These are phyloP conservation scores for Aureobasidium musti DNA, from an alignment of 2,329 filamentous ascomycete species.

Conservation along the genomic window DNA sequence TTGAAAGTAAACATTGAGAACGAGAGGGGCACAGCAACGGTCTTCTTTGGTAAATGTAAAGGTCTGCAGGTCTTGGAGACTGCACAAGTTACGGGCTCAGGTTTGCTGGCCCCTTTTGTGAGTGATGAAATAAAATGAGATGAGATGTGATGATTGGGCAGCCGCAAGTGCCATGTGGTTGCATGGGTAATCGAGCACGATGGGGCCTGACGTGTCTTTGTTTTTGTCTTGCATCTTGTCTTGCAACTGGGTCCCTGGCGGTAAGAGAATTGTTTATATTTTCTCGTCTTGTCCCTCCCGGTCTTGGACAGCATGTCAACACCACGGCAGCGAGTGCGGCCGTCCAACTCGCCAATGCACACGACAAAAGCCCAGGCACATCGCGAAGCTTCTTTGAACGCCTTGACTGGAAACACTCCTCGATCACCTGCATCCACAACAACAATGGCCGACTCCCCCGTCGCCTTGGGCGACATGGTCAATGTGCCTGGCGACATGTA, in stretches of 20 bases:
- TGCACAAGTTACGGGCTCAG: too few relatives aligned
- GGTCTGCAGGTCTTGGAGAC: background rate
- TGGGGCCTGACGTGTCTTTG: conserved; percentile 25
- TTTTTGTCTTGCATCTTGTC: conserved; percentile 21
- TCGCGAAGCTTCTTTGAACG: conserved; percentile 69
- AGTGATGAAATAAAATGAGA: background rate
- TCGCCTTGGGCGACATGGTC: conserved; percentile 78
- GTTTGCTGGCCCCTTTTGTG: background rate
- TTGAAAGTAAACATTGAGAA: conserved; percentile 8
- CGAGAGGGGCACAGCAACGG: background rate
- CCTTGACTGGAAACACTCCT: conserved; percentile 58
- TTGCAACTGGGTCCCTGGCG: background rate
- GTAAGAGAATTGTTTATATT: background rate
- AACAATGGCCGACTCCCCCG: conserved; percentile 53
- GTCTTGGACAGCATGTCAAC: conserved; percentile 13
- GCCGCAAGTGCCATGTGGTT: conserved; percentile 9
- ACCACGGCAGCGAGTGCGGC: conserved; percentile 21
- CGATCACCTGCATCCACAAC: conserved; percentile 8
- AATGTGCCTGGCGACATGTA: conserved; percentile 94
- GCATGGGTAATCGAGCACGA: conserved; percentile 4
- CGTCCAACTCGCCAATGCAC: conserved; percentile 42
- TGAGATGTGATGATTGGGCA: conserved; percentile 7
- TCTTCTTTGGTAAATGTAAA: background rate
- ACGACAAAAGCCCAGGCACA: conserved; percentile 51
- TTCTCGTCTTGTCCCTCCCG: background rate